Conservation (phyloP, 768 basidiomycete genomes). For the Naganishia onofrii region DNA sequence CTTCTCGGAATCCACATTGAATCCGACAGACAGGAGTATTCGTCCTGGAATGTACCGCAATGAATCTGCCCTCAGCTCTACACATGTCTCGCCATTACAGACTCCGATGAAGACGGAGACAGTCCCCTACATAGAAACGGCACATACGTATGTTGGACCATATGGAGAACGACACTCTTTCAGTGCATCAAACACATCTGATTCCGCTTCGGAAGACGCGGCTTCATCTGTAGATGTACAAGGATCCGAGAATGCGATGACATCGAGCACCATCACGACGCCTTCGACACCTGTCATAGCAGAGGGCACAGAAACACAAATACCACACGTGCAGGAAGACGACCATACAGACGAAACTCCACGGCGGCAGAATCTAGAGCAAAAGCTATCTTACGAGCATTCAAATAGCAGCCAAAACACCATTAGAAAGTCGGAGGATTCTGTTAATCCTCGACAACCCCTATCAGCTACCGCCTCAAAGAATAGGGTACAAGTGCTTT, state of each 20-base stretch:
- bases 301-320: conserved; percentile 37
- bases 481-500: conserved; percentile 35
- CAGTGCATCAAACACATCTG: neutral
- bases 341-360: conserved; percentile 7
- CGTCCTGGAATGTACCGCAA: neutral
- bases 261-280: conserved; percentile 26
- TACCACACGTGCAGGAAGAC: neutral
- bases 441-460: neutral
- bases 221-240: conserved; percentile 4
- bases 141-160: neutral
- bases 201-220: neutral
- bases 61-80: conserved; percentile 11
- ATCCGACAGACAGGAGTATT: neutral
- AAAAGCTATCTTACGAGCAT: conserved; percentile 35
- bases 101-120: neutral
- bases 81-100: neutral
- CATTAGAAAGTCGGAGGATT: conserved; percentile 40
- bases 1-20: conserved; percentile 33
- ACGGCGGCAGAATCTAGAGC: neutral
- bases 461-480: conserved; percentile 4
- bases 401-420: conserved; percentile 50
- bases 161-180: conserved; percentile 12
- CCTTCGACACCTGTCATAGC: conserved; percentile 40
- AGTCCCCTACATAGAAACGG: neutral
- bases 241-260: conserved; percentile 21